Evolutionary conservation across 2,329 filamentous ascomycete species (phyloP), one percentile per base, ranked within the genome.

Genomic region (Alternaria sp.): DNA sequence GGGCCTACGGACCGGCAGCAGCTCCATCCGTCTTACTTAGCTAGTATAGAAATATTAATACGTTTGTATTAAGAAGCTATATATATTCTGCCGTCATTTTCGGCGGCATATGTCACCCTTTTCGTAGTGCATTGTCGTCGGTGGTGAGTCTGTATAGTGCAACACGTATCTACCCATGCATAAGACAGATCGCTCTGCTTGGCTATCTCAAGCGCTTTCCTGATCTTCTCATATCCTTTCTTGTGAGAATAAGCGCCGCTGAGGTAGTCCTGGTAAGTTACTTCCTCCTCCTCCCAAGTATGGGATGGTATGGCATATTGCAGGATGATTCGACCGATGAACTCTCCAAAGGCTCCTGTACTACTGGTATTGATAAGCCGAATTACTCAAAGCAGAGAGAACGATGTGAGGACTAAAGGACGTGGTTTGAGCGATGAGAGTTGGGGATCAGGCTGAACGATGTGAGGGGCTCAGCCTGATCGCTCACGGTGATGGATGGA

Each of bases 81-180:
- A 17, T 17, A 17, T 17, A 17, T 17, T 17, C 17, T 17, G 17
- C 17, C 17, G 17, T 28, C 51, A 54, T 39, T 54, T 52, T 46
- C 50, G 14, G 50, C 29, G 37, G 50, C 60, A 59, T 50, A 56
- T 56, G 48, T 40, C 51, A 53, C 46, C 55, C 51, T 51, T 62
- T 58, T 56, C 49, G 60, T 56, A 59, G 55, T 51, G 52, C 46
- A 34, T 62, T 62, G 55, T 62, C 55, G 46, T 59, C 55, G 28
- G 56, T 62, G 31, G 31, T 34, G 31, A 34, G 31, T 34, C 31
- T 34, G 31, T 45, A 31, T n/a, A n/a, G 57, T 63, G 36, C 62
- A 59, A 42, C 54, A 45, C 2, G 46, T 51, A 23, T 50, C 39
- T 10, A 51, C 26, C 45, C 39, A 56, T 3, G 48, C 41, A 8